A percentile compares a stretch with the other conserved stretches of the same genome.
These are phyloP conservation scores for Physcia stellaris DNA, from an alignment of 495 filamentous ascomycete genomes.

Conservation along the genomic window DNA sequence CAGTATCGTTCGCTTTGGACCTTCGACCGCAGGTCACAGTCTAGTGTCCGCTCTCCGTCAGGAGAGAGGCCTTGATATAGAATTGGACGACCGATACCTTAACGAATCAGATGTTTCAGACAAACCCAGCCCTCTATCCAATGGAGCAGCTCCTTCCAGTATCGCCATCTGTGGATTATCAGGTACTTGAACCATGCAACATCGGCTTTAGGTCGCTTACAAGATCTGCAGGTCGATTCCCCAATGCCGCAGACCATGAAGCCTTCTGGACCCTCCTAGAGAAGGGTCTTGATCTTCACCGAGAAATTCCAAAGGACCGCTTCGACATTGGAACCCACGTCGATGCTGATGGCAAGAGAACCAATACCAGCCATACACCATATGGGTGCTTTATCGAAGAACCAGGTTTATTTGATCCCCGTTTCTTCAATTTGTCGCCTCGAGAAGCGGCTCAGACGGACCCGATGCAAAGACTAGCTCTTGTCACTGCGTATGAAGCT, in stretches of 20 bases:
- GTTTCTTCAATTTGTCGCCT: slow-evolving; percentile 12
- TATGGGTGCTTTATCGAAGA: slow-evolving; percentile 79
- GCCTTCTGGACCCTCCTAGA: slow-evolving; percentile 58
- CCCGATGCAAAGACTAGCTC: slow-evolving; percentile 59
- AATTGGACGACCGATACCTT: slow-evolving; percentile 14
- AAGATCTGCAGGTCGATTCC: slow-evolving; percentile 51
- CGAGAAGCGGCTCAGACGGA: slow-evolving; percentile 54
- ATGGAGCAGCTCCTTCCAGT: slow-evolving; percentile 27
- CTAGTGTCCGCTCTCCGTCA: slow-evolving; percentile 21
- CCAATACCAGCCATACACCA: slow-evolving; percentile 21
- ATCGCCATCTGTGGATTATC: slow-evolving; percentile 67
- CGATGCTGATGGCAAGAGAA: slow-evolving; percentile 17
- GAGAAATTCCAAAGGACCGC: slow-evolving; percentile 28
- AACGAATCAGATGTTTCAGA: neutral
- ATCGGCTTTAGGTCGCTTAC: too few relatives aligned
- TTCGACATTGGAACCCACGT: slow-evolving; percentile 14
- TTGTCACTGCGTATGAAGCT: slow-evolving; percentile 66
- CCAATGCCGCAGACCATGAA: slow-evolving; percentile 47
- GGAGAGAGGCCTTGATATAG: slow-evolving; percentile 16
- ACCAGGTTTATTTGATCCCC: slow-evolving; percentile 10
- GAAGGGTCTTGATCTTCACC: slow-evolving; percentile 44
- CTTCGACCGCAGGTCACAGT: slow-evolving; percentile 26
- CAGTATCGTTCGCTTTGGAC: slow-evolving; percentile 37
- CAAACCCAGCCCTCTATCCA: neutral
- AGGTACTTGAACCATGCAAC: too few relatives aligned